phyloP scores from a whole-genome alignment of 2,329 filamentous ascomycete genomes.

The Paraphoma sp. region DNA sequence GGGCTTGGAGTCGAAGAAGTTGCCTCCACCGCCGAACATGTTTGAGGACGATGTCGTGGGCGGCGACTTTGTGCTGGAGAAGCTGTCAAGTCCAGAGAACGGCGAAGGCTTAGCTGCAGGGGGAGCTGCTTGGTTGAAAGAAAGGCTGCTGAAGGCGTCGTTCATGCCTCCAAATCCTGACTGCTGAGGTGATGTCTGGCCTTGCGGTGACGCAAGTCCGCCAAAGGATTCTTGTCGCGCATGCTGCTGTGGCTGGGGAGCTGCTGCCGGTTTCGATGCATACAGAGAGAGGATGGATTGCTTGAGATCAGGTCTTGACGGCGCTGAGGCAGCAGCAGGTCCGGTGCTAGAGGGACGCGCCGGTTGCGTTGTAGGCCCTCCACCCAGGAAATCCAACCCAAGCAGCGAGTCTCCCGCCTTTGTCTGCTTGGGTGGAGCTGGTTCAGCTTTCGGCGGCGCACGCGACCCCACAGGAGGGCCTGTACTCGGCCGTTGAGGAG shows the following conservation, averaged over 20 bases:
- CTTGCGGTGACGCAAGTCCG: constrained; percentile 56
- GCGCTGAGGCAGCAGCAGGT: constrained; percentile 62
- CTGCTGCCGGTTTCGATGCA: constrained; percentile 77
- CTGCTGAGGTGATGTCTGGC: constrained; percentile 43
- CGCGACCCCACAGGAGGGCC: constrained; percentile 64
- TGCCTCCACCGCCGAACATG: constrained; percentile 69
- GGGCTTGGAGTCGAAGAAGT: constrained; percentile 81
- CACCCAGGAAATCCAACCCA: constrained; percentile 90
- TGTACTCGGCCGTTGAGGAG: constrained; percentile 73
- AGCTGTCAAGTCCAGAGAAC: constrained; percentile 68
- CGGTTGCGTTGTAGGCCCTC: constrained; percentile 71
- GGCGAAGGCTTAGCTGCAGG: constrained; percentile 64
- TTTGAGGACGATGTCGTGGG: constrained; percentile 56
- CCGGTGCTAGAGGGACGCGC: constrained; percentile 81
- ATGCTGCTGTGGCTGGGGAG: constrained; percentile 59
- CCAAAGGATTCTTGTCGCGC: constrained; percentile 57
- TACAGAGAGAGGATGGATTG: constrained; percentile 97
- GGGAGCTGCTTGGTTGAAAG: constrained; percentile 56
- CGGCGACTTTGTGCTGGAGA: constrained; percentile 52
- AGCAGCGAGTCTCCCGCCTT: constrained; percentile 86
- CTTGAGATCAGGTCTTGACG: constrained; percentile 90
- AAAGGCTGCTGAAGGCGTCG: constrained; percentile 79
- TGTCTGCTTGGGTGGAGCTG: constrained; percentile 64
- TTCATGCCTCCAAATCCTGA: constrained; percentile 70
- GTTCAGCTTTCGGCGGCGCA: constrained; percentile 70